phyloP scores from a whole-genome alignment of 2,329 filamentous ascomycete species.

The Cladosporium oxysporum region DNA sequence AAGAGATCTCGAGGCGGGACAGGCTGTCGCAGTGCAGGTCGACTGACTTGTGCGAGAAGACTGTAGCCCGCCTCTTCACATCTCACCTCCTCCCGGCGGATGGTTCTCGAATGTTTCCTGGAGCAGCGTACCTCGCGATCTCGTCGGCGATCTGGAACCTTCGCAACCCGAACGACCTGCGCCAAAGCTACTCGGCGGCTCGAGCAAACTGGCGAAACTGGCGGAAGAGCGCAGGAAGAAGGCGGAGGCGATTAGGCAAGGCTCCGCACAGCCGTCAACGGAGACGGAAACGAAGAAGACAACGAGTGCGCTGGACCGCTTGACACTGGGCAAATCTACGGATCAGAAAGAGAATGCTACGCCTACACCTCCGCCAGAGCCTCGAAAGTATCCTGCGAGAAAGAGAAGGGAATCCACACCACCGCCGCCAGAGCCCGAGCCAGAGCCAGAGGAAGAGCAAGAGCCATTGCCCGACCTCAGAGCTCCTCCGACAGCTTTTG shows the following conservation, averaged over 20 bases:
- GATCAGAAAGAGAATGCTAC: conserved; percentile 4
- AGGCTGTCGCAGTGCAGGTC: conserved; percentile 18
- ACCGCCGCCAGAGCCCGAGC: conserved; percentile 24
- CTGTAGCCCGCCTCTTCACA: conserved; percentile 17
- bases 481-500: conserved; percentile 35
- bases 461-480: conserved; percentile 33
- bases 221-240: conserved; percentile 86
- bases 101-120: conserved; percentile 88
- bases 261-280: conserved; percentile 1
- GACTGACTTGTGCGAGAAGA: conserved; percentile 23
- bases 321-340: conserved; percentile 13
- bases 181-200: conserved; percentile 77
- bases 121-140: conserved; percentile 69
- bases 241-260: conserved; percentile 50
- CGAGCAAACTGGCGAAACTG: conserved; percentile 86
- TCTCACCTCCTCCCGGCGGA: conserved; percentile 43
- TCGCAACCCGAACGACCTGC: conserved; percentile 59
- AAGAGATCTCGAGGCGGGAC: conserved; percentile 14
- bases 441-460: conserved; percentile 25
- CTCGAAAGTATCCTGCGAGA: conserved; percentile 31
- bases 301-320: conserved; percentile 37
- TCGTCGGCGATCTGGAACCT: conserved; percentile 62
- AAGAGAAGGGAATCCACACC: conserved; percentile 35
- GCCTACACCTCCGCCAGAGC: neutral
- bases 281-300: conserved; percentile 70